phyloP scores from a whole-genome alignment of 2,329 filamentous ascomycete species.

The Sporothrix globosa region DNA sequence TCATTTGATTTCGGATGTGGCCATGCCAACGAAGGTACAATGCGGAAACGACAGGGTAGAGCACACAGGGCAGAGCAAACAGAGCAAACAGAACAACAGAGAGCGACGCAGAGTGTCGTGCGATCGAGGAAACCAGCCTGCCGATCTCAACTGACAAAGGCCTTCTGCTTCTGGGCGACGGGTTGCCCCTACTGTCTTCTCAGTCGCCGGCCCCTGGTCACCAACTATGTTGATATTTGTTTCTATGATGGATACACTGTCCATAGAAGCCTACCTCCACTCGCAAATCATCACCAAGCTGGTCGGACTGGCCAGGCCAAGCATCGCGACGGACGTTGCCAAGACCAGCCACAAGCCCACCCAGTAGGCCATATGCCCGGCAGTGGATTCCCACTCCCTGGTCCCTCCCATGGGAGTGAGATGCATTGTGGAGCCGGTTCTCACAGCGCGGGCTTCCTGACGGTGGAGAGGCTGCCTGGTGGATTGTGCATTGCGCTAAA shows the following conservation, averaged over 20 bases:
- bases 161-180: not conserved
- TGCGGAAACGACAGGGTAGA: not conserved
- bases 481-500: slow-evolving; percentile 28
- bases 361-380: slow-evolving; percentile 5
- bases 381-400: slow-evolving; percentile 21
- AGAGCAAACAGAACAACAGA: not conserved
- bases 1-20: too few relatives aligned
- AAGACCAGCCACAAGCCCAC: not conserved
- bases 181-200: not conserved
- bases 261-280: not conserved
- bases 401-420: slow-evolving; percentile 7
- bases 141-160: not conserved
- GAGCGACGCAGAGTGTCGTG: too few relatives aligned
- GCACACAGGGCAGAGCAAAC: too few relatives aligned
- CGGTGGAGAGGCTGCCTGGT: slow-evolving; percentile 12
- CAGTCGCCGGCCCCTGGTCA: not conserved
- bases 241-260: not conserved
- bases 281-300: not conserved
- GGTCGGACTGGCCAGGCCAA: not conserved
- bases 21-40: not conserved
- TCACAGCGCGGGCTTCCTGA: slow-evolving; percentile 22
- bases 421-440: slow-evolving; percentile 7
- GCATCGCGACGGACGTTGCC: slow-evolving; percentile 15
- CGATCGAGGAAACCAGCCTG: not conserved
- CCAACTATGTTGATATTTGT: not conserved